Base-by-base conservation (phyloP, 805 yeast genomes). In the Myxozyma nipponensis region DNA sequence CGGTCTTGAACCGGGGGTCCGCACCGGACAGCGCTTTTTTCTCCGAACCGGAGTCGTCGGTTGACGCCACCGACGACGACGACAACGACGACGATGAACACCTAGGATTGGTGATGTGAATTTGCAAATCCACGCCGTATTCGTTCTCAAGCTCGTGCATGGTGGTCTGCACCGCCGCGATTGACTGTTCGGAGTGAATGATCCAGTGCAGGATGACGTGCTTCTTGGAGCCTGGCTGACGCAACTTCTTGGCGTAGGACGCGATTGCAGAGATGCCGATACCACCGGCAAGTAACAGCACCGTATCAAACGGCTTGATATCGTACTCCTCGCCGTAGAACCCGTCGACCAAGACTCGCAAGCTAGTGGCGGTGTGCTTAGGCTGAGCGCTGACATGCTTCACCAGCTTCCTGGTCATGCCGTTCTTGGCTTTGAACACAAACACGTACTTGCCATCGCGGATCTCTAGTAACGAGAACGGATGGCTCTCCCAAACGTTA, bases 201-300 rank as follows among this genome's bases (percentile, higher is more conserved):
- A 49, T 40, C 57, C 57, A 52, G 35, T 38, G 7, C 9, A 52
- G 21, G 15, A 42, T 42, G 18, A 52, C 39, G 24, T 49, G 52
- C 40, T 48, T 44, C 15, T 38, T 42, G 15, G 34, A 10, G 17
- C 26, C 37, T 21, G 17, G 24, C 21, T 28, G 19, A 6, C 19
- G 6, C 26, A 50, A 54, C 40, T 52, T 66, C 51, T 39, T 17
- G 15, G 77, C 78, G 49, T 78, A 72, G 2, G 79, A 70, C 38
- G 75, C 69, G 7, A 78, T 68, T 0, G 81, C 83, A 0, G 86
- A 79, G 60, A 81, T 73, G 6, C 86, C 86, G 54, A 78, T 78
- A 3, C 86, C 86, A 13, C 86, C 85, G 2, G 83, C 82, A 37
- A 81, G 64, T 40, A 80, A 72, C 5, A 79, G 65, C 1, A 76